Evolutionary conservation across 805 yeast genomes (phyloP).

Genomic region (Saturnispora silvae): DNA sequence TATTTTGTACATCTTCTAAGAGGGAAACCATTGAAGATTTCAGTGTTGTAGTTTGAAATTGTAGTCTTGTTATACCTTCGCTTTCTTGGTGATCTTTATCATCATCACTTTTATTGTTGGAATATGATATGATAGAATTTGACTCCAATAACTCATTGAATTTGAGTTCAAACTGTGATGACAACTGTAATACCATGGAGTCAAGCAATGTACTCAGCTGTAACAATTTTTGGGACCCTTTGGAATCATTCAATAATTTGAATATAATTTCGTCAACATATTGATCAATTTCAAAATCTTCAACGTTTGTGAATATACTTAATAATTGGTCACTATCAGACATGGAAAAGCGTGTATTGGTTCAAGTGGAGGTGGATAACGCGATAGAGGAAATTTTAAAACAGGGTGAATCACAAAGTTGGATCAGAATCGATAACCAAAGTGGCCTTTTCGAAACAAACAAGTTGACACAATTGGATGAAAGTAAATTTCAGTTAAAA

Average conservation of each 20-base stretch:
- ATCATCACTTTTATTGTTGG: not conserved
- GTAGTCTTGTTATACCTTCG: slow-evolving; percentile 44
- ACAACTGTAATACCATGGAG: slow-evolving; percentile 48
- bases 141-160: slow-evolving; percentile 29
- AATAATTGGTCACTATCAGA: slow-evolving; percentile 27
- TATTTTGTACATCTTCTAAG: slow-evolving; percentile 34
- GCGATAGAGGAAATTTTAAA: not conserved
- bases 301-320: slow-evolving; percentile 54
- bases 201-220: slow-evolving; percentile 29
- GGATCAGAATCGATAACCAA: slow-evolving; percentile 7
- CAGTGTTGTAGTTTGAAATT: slow-evolving; percentile 54
- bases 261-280: slow-evolving; percentile 54
- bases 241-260: slow-evolving; percentile 11
- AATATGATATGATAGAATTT: slow-evolving; percentile 1
- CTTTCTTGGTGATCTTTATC: slow-evolving; percentile 11
- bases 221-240: slow-evolving; percentile 9
- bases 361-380: slow-evolving; percentile 2
- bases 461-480: not conserved
- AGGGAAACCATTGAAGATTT: slow-evolving; percentile 48
- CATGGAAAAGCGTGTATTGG: slow-evolving; percentile 1
- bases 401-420: slow-evolving; percentile 1
- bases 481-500: slow-evolving; percentile 1
- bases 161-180: slow-evolving; percentile 41
- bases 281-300: slow-evolving; percentile 51
- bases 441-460: slow-evolving; percentile 4